Base-by-base conservation (phyloP, 495 filamentous ascomycete genomes). In the Penicillium coprophilum region DNA sequence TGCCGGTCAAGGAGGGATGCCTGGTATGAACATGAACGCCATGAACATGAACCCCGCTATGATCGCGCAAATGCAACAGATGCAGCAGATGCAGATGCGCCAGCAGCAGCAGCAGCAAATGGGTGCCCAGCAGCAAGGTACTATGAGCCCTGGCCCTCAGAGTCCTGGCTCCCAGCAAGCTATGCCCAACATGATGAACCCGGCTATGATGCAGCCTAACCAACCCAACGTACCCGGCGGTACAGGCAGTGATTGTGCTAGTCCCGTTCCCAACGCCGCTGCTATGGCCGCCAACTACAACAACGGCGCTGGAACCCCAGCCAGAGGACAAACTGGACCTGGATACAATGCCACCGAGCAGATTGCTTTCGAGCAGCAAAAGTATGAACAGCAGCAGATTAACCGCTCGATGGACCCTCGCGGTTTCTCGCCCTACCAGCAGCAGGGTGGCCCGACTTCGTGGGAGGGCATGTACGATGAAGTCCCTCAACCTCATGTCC, bases 391-490 rank as follows among this genome's bases (percentile, higher is more conserved):
- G 54, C 89, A 89, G 69, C 84, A 87, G 66, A 81, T 77, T 48
- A 80, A 74, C 50, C 70, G 73, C 13, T 68, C 59, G 2, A 68
- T 75, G 65, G 74, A 78, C 13, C 74, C 67, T 55, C 76, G 78
- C 19, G 77, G 67, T 9, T 79, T 71, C 55, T 77, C 75, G 43
- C 78, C 77, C 7, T 79, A 77, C 45, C 74, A 82, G 66, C 74
- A 82, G 65, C 71, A 81, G 62, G 82, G 81, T 38, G 80, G 80
- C 4, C 87, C 88, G 23, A 92, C 89, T 21, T 91, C 87, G 21
- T 97, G 94, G 93, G 94, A 98, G 71, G 94, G 94, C 53, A 98
- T 98, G 94, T 98, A 98, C 70, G 94, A 98, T 68, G 94, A 97
- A 68, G 91, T 96, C 1, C 95, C 95, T 21, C 91, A 92, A 64